Percentiles rank a stretch among this genome's conserved stretches.
Evolutionary conservation across 129 eudicot species (phyloP).

Genomic region (Flaveria robusta): DNA sequence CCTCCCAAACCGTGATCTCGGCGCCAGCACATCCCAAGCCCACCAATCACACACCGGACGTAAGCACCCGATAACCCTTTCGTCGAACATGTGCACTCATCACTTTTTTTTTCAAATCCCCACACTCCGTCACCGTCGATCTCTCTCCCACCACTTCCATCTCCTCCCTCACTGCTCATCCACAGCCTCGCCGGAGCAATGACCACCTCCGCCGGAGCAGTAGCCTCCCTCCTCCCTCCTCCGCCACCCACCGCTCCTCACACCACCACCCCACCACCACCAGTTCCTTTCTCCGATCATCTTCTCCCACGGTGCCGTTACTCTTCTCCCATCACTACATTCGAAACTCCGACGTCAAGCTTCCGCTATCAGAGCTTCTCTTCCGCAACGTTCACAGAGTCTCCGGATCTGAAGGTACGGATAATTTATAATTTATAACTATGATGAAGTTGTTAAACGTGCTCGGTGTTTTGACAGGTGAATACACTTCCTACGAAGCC

Average conservation of each 20-base stretch:
- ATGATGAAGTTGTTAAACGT: no score
- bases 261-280: conserved; percentile 7
- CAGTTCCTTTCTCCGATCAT: conserved; percentile 21
- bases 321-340: conserved; percentile 27
- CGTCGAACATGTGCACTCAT: conserved; percentile 42
- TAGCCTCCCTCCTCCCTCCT: conserved; percentile 22
- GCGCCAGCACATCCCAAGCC: conserved; percentile 28
- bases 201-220: conserved; percentile 30
- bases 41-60: conserved; percentile 27
- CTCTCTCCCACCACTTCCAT: conserved; percentile 19
- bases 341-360: conserved; percentile 10
- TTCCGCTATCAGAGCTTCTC: conserved; percentile 51
- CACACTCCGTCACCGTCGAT: conserved; percentile 29
- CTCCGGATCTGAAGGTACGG: conserved; percentile 68
- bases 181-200: conserved; percentile 23
- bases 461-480: conserved; percentile 44
- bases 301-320: conserved; percentile 30
- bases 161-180: background rate
- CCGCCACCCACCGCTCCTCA: conserved; percentile 31
- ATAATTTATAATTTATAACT: background rate
- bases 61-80: conserved; percentile 37
- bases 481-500: conserved; percentile 76
- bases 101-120: conserved; percentile 33
- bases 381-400: conserved; percentile 49
- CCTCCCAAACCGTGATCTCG: conserved; percentile 39